Evolutionary conservation across 106 monocot genomes (phyloP), one percentile per base, ranked within the genome.

Genomic region (Platanthera guangdongensis): DNA sequence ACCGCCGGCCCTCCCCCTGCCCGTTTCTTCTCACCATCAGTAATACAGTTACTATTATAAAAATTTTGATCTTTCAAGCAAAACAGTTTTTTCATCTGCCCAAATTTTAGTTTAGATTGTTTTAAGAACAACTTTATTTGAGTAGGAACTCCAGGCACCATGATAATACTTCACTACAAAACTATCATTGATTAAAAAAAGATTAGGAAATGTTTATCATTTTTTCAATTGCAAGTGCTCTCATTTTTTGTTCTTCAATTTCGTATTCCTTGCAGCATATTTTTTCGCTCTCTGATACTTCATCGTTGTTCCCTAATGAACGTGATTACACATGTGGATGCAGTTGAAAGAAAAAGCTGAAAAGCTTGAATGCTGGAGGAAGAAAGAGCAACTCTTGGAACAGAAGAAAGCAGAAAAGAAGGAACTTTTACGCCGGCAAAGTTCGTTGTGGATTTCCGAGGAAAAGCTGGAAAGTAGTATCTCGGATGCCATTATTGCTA

Each of bases 401-500:
- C 51, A 76, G 75, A 67, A 77, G 77, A 77, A 68, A 21, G 30
- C 3, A 16, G 68, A 52, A 32, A 39, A 32, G 9, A 68, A 47
- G 32, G 68, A 77, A 21, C 68, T 77, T 65, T 48, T 77, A 3
- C 81, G 60, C 3, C 77, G 74, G 53, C 84, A 89, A 77, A 86
- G 85, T 65, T 89, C 89, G 19, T 63, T 84, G 82, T 89, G 89
- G 89, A 70, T 89, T 80, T 77, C 79, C 67, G 89, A 89, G 74
- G 73, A 73, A 22, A 76, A 86, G 6, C 30, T 86, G 53, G 84
- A 89, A 8, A 80, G 78, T 63, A 86, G 80, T 69, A 86, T 86
- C 30, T 64, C 46, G 0, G 86, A 89, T 51, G 81, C 89, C 3
- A 76, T 89, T 28, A 70, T 81, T 25, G 82, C 79, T 72, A 83